Evolutionary conservation across 176 grass and related monocot species (phyloP).

Genomic region (Triticum timopheevii): DNA sequence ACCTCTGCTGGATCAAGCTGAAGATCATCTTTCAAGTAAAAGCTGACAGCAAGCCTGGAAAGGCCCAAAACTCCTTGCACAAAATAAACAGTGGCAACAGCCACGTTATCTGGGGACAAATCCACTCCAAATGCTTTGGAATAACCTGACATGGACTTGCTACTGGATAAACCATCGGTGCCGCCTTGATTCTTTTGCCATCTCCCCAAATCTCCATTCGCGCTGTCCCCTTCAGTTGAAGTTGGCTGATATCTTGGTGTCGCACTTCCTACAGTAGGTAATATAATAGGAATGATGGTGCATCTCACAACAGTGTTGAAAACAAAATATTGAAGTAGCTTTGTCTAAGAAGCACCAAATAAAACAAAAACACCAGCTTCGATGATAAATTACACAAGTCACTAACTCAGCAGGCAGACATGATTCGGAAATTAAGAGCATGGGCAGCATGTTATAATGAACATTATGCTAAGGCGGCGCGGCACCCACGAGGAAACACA

Average conservation of each 20-base stretch:
- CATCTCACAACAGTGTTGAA: neutral
- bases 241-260: neutral
- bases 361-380: no score
- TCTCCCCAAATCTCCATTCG: conserved; percentile 3
- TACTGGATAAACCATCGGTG: conserved; percentile 35
- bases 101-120: conserved; percentile 85
- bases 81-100: conserved; percentile 94
- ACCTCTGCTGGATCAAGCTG: conserved; percentile 98
- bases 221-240: conserved; percentile 24
- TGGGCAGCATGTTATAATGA: neutral
- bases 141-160: conserved; percentile 38
- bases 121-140: conserved; percentile 79
- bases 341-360: neutral
- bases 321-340: conserved; percentile 9
- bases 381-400: neutral
- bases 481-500: neutral
- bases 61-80: conserved; percentile 97
- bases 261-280: conserved; percentile 30
- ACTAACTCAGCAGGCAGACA: neutral
- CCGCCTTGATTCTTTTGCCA: conserved; percentile 18
- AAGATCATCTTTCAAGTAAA: conserved; percentile 97
- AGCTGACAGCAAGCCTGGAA: conserved; percentile 88
- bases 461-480: neutral
- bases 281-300: neutral
- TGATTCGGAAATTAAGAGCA: neutral